Percentiles rank a stretch among this genome's conserved stretches.
phyloP scores from a whole-genome alignment of 1,284 basidiomycete genomes.

The Trichosporon asahii region DNA sequence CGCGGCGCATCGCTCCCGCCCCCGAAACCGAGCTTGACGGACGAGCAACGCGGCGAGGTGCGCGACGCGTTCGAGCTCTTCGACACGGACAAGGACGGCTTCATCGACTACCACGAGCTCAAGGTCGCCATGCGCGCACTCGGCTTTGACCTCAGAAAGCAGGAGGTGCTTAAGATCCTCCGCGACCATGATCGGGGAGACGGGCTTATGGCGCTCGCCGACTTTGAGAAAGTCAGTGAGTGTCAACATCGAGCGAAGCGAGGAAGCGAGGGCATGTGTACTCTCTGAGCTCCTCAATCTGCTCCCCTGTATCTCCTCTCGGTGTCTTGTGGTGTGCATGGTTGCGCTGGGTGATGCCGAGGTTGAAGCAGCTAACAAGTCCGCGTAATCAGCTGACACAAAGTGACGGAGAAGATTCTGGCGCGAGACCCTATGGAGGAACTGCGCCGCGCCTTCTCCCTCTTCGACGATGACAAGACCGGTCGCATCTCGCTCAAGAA shows the following conservation, averaged over 20 bases:
- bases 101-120: slow-evolving; percentile 94
- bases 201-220: slow-evolving; percentile 89
- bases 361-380: too few relatives aligned
- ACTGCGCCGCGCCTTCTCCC: slow-evolving; percentile 87
- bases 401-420: slow-evolving; percentile 92
- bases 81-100: slow-evolving; percentile 98
- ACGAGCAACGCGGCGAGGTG: slow-evolving; percentile 96
- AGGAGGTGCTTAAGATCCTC: slow-evolving; percentile 91
- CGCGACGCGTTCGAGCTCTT: slow-evolving; percentile 99
- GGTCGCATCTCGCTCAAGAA: slow-evolving; percentile 92
- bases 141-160: slow-evolving; percentile 97
- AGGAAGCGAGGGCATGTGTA: background rate
- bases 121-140: slow-evolving; percentile 98
- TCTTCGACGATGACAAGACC: slow-evolving; percentile 94
- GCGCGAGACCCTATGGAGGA: slow-evolving; percentile 95
- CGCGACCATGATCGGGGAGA: slow-evolving; percentile 89
- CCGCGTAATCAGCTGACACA: background rate
- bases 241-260: slow-evolving; percentile 39
- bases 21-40: slow-evolving; percentile 69
- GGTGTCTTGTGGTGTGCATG: too few relatives aligned
- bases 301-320: too few relatives aligned
- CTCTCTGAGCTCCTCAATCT: too few relatives aligned
- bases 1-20: slow-evolving; percentile 16
- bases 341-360: too few relatives aligned
- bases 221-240: slow-evolving; percentile 94